These are phyloP conservation scores for Westerdykella aurantiaca DNA, from an alignment of 2,329 filamentous ascomycete species.

Conservation along the genomic window DNA sequence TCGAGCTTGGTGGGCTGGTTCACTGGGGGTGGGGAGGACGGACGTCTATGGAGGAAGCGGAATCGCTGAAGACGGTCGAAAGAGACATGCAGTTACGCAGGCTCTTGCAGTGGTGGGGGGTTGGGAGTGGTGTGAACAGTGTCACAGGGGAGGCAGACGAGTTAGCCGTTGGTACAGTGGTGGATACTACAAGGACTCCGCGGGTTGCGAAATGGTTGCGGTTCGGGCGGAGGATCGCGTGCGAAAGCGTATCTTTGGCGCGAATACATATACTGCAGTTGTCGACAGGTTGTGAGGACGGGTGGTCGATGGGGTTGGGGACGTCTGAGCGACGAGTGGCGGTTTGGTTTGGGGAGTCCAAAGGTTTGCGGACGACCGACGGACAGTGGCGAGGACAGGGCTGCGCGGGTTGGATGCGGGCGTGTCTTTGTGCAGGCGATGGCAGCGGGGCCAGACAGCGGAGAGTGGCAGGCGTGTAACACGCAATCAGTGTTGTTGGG, in stretches of 20 bases:
- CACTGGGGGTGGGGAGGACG: slow-evolving; percentile 28
- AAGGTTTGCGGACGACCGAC: slow-evolving; percentile 16
- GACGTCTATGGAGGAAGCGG: slow-evolving; percentile 26
- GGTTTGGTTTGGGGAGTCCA: slow-evolving; percentile 29
- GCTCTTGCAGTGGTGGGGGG: slow-evolving; percentile 14
- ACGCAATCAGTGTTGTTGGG: background rate
- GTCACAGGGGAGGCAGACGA: slow-evolving; percentile 15
- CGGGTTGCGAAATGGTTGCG: slow-evolving; percentile 95
- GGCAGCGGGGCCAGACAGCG: background rate
- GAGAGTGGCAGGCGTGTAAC: background rate
- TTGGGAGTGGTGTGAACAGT: slow-evolving; percentile 31
- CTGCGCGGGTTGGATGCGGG: background rate
- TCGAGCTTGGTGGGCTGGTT: slow-evolving; percentile 18
- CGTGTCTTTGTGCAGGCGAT: background rate
- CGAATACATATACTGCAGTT: slow-evolving; percentile 94
- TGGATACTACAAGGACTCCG: slow-evolving; percentile 88
- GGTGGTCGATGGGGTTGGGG: slow-evolving; percentile 20
- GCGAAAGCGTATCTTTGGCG: slow-evolving; percentile 89
- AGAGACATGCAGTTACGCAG: slow-evolving; percentile 56
- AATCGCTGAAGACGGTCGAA: slow-evolving; percentile 50
- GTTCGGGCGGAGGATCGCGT: slow-evolving; percentile 89
- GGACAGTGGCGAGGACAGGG: slow-evolving; percentile 2
- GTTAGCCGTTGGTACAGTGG: slow-evolving; percentile 90
- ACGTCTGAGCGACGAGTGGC: slow-evolving; percentile 28
- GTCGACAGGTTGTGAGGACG: slow-evolving; percentile 13